Base-by-base conservation (phyloP, 2,329 filamentous ascomycete genomes). In the Lachnellula suecica region DNA sequence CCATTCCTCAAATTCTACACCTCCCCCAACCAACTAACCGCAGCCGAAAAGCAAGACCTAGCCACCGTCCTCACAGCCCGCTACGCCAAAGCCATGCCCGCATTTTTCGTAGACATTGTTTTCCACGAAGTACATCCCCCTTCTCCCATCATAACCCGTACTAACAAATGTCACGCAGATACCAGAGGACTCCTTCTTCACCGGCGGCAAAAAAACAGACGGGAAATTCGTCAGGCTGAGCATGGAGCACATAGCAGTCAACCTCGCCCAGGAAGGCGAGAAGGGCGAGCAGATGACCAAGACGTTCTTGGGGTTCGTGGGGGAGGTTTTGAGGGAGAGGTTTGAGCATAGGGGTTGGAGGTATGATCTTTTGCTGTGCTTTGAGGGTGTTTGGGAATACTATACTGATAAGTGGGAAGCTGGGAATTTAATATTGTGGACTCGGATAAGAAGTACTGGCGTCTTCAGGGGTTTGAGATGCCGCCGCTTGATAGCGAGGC, bases 181-280 rank as follows among this genome's bases (percentile, higher is more conserved):
- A 3, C 51, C 54, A 2, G 42, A 42, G 23, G 53, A 22, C 22
- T 47, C 49, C n/a, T 59, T 57, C 31, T 61, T 57, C 49, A 31
- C 58, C 8, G 54, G 35, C 7, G 54, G 54, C 23, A 43, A 49
- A 4, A 50, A 52, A 2, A 54, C 54, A 3, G 24, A 56, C 3
- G 57, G 57, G 1, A 61, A 52, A 35, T 61, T 61, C 23, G 47
- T 61, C 5, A 49, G 59, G 15, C 45, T 61, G 37, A 56, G 48
- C n/a, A 47, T 54, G 7, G 59, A 61, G n/a, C 59, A 61, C 22
- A 57, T 59, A 15, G 59, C 57, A 8, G 29, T 61, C 7, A 58
- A 61, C 38, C 56, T 44, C 41, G 42, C 51, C 3, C 43, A 50
- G 3, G 49, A 56, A 31, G 7, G 24, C 0, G 29, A n/a, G 8